These are phyloP conservation scores for Tetrahymena thermophila DNA, from an alignment of 73 alveolate genomes.

Conservation along the genomic window DNA sequence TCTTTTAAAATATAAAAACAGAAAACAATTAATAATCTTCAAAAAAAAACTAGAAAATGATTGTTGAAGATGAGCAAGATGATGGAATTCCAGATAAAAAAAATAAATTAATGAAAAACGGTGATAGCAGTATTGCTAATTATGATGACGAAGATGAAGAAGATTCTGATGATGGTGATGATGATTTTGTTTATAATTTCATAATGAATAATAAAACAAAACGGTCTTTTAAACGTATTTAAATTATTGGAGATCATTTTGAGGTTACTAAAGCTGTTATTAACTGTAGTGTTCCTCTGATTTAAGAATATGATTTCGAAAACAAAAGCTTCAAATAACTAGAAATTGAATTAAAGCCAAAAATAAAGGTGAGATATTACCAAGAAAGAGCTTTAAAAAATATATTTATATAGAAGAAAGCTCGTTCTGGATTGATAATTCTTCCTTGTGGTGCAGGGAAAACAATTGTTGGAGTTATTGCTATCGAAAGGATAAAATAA, in stretches of 20 bases:
- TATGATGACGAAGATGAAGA: not conserved
- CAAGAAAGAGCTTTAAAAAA: conserved; percentile 68
- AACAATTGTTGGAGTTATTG: conserved; percentile 68
- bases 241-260: conserved; percentile 45
- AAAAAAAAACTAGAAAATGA: not conserved
- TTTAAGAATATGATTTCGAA: conserved; percentile 67
- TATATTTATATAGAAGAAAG: conserved; percentile 57
- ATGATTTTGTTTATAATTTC: not conserved
- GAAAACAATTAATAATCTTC: not conserved
- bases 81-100: not conserved
- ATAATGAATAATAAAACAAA: conserved; percentile 26
- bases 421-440: conserved; percentile 71
- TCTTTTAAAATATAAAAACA: not conserved
- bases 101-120: not conserved
- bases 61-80: not conserved
- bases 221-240: conserved; percentile 41
- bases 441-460: conserved; percentile 84
- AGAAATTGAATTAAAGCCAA: conserved; percentile 46
- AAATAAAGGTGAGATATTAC: conserved; percentile 54
- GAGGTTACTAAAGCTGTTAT: conserved; percentile 37
- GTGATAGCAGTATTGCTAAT: not conserved
- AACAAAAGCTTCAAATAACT: conserved; percentile 37
- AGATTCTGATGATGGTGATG: not conserved
- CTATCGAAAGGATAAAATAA: conserved; percentile 60
- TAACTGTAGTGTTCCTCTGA: conserved; percentile 45